Evolutionary conservation across 208 protist genomes (phyloP).

Genomic region (Herpetomonas muscarum): DNA sequence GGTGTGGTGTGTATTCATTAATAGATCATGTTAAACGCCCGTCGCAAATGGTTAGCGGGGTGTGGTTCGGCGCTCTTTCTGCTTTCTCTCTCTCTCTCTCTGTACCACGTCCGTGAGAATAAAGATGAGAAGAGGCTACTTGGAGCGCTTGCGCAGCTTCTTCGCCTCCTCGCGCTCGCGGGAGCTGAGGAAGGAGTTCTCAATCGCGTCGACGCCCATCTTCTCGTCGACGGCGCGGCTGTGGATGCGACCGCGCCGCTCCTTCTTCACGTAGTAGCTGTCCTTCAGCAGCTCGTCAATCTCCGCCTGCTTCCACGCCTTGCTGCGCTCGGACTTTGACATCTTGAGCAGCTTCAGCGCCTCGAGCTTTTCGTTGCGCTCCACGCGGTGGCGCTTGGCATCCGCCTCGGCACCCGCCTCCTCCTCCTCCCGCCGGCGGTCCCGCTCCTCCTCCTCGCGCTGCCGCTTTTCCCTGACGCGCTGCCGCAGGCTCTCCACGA

Average conservation of each 20-base stretch:
- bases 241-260: conserved; percentile 60
- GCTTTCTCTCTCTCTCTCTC: too few relatives aligned
- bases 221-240: conserved; percentile 65
- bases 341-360: conserved; percentile 81
- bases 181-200: conserved; percentile 81
- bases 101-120: too few relatives aligned
- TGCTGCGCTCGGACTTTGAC: conserved; percentile 71
- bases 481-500: conserved; percentile 40
- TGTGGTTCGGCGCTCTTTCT: too few relatives aligned
- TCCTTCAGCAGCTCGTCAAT: conserved; percentile 87
- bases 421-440: conserved; percentile 14
- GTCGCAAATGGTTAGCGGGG: too few relatives aligned
- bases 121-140: too few relatives aligned
- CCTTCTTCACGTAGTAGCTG: conserved; percentile 91
- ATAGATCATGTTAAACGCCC: too few relatives aligned
- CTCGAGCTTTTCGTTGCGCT: conserved; percentile 87
- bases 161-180: conserved; percentile 78
- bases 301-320: conserved; percentile 81
- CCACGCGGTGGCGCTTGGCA: conserved; percentile 57
- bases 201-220: conserved; percentile 83
- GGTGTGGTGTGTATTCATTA: too few relatives aligned
- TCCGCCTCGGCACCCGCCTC: conserved; percentile 19
- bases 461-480: conserved; percentile 54
- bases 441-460: conserved; percentile 43
- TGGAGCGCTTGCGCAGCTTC: conserved; percentile 44